Evolutionary conservation across 1,284 basidiomycete species (phyloP).

Genomic region (Austroboletus niveus): DNA sequence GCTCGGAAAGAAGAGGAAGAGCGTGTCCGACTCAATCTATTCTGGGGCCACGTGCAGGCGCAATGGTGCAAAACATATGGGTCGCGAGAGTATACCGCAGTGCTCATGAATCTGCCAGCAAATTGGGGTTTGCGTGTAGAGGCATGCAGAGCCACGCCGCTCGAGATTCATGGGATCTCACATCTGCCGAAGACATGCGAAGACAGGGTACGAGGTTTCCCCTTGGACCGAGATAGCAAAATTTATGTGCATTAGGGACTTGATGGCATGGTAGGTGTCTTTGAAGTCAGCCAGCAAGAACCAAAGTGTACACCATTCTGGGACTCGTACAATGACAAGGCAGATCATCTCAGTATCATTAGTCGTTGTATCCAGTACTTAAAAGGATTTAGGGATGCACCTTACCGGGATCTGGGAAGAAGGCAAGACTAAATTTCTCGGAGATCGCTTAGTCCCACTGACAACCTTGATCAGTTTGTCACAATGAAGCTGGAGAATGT

Average conservation of each 20-base stretch:
- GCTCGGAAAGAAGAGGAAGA: conserved; percentile 16
- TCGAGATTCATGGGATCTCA: conserved; percentile 21
- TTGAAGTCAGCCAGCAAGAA: conserved; percentile 18
- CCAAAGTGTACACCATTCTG: conserved; percentile 23
- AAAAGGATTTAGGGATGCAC: conserved; percentile 12
- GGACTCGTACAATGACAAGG: conserved; percentile 23
- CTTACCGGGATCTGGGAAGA: conserved; percentile 12
- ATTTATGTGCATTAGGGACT: conserved; percentile 13
- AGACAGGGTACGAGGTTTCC: conserved; percentile 15
- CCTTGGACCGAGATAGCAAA: background rate
- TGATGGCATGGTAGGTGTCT: conserved; percentile 18
- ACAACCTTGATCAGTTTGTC: conserved; percentile 10
- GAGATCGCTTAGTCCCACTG: background rate
- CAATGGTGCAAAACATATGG: conserved; percentile 23
- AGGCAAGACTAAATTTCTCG: conserved; percentile 4
- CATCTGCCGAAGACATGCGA: conserved; percentile 23
- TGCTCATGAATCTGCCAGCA: conserved; percentile 20
- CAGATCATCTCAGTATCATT: background rate
- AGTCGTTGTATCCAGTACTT: too few species aligned
- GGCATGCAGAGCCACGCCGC: conserved; percentile 20
- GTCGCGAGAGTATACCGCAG: conserved; percentile 24
- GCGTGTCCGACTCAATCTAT: conserved; percentile 22
- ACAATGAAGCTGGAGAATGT: conserved; percentile 28
- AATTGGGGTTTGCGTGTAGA: conserved; percentile 16
- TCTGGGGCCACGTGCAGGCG: conserved; percentile 17